Evolutionary conservation across 2,329 filamentous ascomycete species (phyloP).

Genomic region (Zymoseptoria crescenta): DNA sequence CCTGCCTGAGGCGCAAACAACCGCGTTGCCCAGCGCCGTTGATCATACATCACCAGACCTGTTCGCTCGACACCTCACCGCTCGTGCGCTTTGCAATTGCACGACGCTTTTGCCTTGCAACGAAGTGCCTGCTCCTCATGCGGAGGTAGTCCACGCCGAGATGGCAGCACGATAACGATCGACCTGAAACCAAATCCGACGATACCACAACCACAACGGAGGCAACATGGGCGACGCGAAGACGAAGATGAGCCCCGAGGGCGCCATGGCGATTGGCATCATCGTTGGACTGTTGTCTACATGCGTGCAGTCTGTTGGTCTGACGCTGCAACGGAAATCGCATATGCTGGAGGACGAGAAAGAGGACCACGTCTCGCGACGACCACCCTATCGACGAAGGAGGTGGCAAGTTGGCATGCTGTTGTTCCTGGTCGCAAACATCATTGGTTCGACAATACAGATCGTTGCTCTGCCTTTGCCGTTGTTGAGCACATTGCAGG

Average conservation of each 20-base stretch:
- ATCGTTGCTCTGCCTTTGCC: slow-evolving; percentile 93
- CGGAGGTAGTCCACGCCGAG: background rate
- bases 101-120: background rate
- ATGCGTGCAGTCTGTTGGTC: slow-evolving; percentile 85
- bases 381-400: slow-evolving; percentile 80
- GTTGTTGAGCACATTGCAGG: slow-evolving; percentile 89
- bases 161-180: background rate
- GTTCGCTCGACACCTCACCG: background rate
- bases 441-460: slow-evolving; percentile 91
- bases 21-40: background rate
- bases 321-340: slow-evolving; percentile 95
- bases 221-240: background rate
- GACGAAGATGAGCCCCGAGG: slow-evolving; percentile 7
- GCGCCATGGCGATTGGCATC: slow-evolving; percentile 58
- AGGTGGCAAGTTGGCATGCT: slow-evolving; percentile 95
- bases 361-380: slow-evolving; percentile 63
- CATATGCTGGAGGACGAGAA: slow-evolving; percentile 98
- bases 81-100: background rate
- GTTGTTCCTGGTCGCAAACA: slow-evolving; percentile 92
- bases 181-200: background rate
- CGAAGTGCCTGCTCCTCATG: background rate
- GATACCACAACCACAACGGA: background rate
- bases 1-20: background rate
- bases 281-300: slow-evolving; percentile 89
- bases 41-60: background rate